These are phyloP conservation scores for Fusarium vanettenii DNA, from an alignment of 2,329 filamentous ascomycete genomes.

Conservation along the genomic window DNA sequence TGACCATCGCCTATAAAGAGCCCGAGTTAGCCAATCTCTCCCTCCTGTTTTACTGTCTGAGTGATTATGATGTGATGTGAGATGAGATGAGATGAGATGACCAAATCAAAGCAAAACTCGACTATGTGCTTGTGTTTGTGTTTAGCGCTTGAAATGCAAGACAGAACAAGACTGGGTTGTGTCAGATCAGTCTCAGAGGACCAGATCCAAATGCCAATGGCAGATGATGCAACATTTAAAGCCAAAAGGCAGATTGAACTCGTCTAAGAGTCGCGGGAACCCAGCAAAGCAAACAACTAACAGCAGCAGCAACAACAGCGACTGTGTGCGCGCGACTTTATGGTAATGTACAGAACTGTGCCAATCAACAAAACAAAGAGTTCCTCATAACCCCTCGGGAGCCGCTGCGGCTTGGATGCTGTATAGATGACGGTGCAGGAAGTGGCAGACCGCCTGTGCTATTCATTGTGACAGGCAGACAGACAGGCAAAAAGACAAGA, in stretches of 20 bases:
- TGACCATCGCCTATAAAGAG: constrained; percentile 67
- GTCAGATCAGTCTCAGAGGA: constrained; percentile 23
- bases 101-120: constrained; percentile 24
- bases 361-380: constrained; percentile 48
- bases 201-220: constrained; percentile 39
- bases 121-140: constrained; percentile 23
- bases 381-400: constrained; percentile 53
- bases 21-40: constrained; percentile 43
- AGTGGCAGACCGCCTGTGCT: constrained; percentile 43
- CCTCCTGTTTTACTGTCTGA: constrained; percentile 8
- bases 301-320: constrained; percentile 51
- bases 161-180: constrained; percentile 35
- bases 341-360: constrained; percentile 68
- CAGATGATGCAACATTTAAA: constrained; percentile 46
- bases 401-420: constrained; percentile 45
- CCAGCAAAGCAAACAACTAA: constrained; percentile 49
- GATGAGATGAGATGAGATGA: neutral
- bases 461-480: constrained; percentile 16
- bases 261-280: constrained; percentile 50
- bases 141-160: constrained; percentile 10
- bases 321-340: constrained; percentile 56
- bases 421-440: constrained; percentile 42
- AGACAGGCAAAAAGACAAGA: constrained; percentile 24
- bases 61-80: constrained; percentile 23
- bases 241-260: constrained; percentile 50